phyloP scores from a whole-genome alignment of 2,329 filamentous ascomycete species.

The Catunica adiposa region DNA sequence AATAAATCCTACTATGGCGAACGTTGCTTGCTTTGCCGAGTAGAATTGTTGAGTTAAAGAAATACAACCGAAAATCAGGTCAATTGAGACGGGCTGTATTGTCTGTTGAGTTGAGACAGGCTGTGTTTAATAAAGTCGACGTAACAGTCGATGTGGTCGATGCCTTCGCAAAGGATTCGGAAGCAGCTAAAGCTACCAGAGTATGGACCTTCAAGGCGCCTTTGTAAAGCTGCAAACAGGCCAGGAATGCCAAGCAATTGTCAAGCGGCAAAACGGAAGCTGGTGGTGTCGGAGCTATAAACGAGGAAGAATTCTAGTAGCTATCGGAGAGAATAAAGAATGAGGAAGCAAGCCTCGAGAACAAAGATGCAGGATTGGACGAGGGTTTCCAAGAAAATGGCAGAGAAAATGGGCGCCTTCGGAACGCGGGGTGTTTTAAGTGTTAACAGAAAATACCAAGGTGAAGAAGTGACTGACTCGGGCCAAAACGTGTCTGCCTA shows the following conservation, averaged over 20 bases:
- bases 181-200: neutral
- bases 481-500: too few relatives aligned
- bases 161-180: neutral
- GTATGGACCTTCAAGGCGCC: neutral
- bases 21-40: constrained; percentile 1
- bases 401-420: too few relatives aligned
- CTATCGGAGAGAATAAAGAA: neutral
- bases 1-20: constrained; percentile 12
- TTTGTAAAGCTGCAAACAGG: neutral
- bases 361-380: neutral
- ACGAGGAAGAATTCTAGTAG: neutral
- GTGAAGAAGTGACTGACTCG: too few relatives aligned
- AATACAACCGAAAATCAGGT: neutral
- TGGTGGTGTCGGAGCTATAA: neutral
- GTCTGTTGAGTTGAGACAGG: neutral
- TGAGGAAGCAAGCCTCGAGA: neutral
- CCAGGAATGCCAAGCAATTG: neutral
- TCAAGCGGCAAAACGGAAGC: neutral
- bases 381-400: too few relatives aligned
- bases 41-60: neutral
- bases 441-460: too few relatives aligned
- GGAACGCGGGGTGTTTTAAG: too few relatives aligned
- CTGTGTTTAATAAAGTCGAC: neutral
- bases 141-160: neutral
- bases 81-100: neutral